Evolutionary conservation across 2,329 filamentous ascomycete species (phyloP), one percentile per base, ranked within the genome.

Genomic region (Rhynchosporium secalis): DNA sequence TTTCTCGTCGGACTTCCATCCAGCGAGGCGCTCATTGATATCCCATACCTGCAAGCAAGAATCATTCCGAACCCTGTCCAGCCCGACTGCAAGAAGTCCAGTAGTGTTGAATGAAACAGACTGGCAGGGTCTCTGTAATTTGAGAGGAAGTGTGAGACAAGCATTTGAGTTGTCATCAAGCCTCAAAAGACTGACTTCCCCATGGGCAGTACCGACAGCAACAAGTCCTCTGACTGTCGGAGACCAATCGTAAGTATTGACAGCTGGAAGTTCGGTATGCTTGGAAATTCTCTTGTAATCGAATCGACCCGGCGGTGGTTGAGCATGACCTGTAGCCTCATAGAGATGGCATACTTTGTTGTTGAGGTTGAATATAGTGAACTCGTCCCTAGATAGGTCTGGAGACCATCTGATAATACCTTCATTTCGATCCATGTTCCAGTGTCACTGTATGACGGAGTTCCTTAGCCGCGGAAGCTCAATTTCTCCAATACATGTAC

Each of bases 41-140:
- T 96, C 90, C 84, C 90, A 95, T 36, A 95, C 87, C 70, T 94
- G 91, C 55, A 96, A 80, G 69, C 89, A 92, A 66, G 89, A 85
- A 72, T 95, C 91, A 75, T 91, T 92, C 38, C 91, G 84, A 29
- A 93, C 90, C 69, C 90, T 83, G 70, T 95, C 91, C 57, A 95
- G 79, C 1, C 90, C 91, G 33, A 92, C 90, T 9, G 91, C 91
- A 57, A 96, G 78, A 61, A 90, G 80, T 20, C 89, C 88, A 4
- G 80, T 81, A 3, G 84, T 86, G 71, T 87, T 94, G 76, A 95
- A 92, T 3, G 90, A 87, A 46, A 95, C 89, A 0, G 90, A 89
- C 70, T 94, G 91, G 70, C 90, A 94, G 48, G 88, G 88, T 49
- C 91, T 84, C 59, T 89, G 85, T 73, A 92, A 86, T 73, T 90